phyloP scores from a whole-genome alignment of 2,329 filamentous ascomycete species.

The Neonectria punicea region DNA sequence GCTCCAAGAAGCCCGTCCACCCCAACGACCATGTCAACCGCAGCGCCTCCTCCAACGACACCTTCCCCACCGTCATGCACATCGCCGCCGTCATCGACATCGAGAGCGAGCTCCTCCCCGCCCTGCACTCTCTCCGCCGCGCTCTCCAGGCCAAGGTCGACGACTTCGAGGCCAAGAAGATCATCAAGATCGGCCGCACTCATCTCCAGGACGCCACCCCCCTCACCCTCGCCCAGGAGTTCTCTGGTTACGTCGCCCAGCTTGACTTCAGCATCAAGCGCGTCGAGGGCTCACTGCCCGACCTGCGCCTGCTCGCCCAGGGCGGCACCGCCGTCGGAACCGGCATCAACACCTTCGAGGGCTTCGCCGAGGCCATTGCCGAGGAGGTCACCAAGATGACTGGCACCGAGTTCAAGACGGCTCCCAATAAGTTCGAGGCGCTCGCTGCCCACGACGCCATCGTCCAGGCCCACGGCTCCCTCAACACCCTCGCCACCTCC shows the following conservation, averaged over 20 bases:
- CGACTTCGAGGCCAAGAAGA: conserved; percentile 83
- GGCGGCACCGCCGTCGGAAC: conserved; percentile 97
- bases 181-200: conserved; percentile 99
- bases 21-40: conserved; percentile 99
- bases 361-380: conserved; percentile 94
- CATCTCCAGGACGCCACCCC: conserved; percentile 98
- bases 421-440: conserved; percentile 98
- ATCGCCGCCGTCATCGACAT: conserved; percentile 96
- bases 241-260: conserved; percentile 96
- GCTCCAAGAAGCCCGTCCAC: conserved; percentile 97
- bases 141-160: conserved; percentile 90
- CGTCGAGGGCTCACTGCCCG: conserved; percentile 82
- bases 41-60: conserved; percentile 98
- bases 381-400: conserved; percentile 93
- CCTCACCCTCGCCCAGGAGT: conserved; percentile 94
- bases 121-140: conserved; percentile 82
- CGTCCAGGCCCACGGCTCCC: conserved; percentile 90
- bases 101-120: conserved; percentile 84
- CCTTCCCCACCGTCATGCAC: conserved; percentile 99
- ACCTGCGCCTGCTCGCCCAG: conserved; percentile 88
- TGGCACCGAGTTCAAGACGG: conserved; percentile 91
- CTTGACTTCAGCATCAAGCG: conserved; percentile 80
- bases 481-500: conserved; percentile 92
- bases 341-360: conserved; percentile 96
- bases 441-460: conserved; percentile 96